Base-by-base conservation (phyloP, 106 monocot species). In the Allium fistulosum region DNA sequence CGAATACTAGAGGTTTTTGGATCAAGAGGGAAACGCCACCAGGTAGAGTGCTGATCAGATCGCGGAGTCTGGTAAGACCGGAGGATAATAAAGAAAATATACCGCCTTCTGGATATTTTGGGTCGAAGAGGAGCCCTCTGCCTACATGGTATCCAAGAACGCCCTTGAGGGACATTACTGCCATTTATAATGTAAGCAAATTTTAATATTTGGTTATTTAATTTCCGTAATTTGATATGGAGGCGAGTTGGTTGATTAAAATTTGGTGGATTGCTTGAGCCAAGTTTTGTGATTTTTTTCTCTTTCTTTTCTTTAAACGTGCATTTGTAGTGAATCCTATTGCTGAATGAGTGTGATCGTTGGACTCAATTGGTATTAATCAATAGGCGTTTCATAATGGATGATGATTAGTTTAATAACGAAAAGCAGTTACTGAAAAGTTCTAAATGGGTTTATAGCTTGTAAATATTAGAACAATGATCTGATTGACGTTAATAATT, bases 121-220 rank as follows among this genome's bases (percentile, higher is more conserved):
- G 46, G 61, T 27, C 6, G 45, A 46, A 11, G 61, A 53, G 49
- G 71, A 22, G 49, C 50, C 7, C 37, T n/a, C 79, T 69, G 48
- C 84, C 84, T 10, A 48, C 49, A 4, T 80, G 84, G 80, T 77
- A 76, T 55, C 84, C 84, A 0, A 71, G 84, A 28, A 76, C 69
- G 9, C 84, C 84, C 15, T 72, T 85, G 12, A 69, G 81, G 6
- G 85, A 85, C 64, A 71, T 85, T 49, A 78, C 75, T 3, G 49
- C 56, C 58, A 59, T 85, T 17, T 73, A 74, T 26, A 71, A 69
- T 10, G 85, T 85, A 52, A 72, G 76, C 11, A 55, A 55, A 55
- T 55, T 55, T 55, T 55, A 55, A 12, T 11, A 55, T 55, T 12
- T 12, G 11, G 15, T 55, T 55, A 12, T 11, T 55, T 8, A 53